Evolutionary conservation across 139 green algal genomes (phyloP).

Genomic region (Volvox africanus): DNA sequence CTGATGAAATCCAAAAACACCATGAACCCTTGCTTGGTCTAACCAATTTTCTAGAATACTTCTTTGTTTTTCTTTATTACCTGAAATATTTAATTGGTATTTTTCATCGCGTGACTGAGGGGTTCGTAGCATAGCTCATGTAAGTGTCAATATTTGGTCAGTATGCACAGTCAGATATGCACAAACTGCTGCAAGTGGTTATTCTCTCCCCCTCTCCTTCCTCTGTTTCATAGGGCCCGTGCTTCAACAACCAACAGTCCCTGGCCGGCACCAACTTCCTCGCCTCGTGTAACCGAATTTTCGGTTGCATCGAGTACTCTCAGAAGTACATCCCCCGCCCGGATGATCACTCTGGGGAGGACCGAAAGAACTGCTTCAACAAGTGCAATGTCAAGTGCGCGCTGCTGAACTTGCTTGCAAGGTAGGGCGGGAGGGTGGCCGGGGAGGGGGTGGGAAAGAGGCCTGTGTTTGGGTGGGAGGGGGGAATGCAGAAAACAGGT

Average conservation of each 20-base stretch:
- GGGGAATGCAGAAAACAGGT: background rate
- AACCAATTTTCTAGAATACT: too few relatives aligned
- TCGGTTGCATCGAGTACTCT: constrained; percentile 49
- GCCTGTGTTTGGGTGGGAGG: background rate
- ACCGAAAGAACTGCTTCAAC: background rate
- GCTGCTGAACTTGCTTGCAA: constrained; percentile 23
- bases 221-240: constrained; percentile 26
- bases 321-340: background rate
- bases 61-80: too few relatives aligned
- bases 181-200: too few relatives aligned
- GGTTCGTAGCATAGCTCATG: too few relatives aligned
- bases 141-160: too few relatives aligned
- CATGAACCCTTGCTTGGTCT: too few relatives aligned
- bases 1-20: too few relatives aligned
- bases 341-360: background rate
- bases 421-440: background rate
- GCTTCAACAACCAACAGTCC: constrained; percentile 45
- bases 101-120: too few relatives aligned
- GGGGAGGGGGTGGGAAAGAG: too few relatives aligned
- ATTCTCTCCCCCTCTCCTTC: too few relatives aligned
- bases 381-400: constrained; percentile 53
- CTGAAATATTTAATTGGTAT: too few relatives aligned
- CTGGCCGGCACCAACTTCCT: constrained; percentile 47
- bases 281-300: constrained; percentile 52
- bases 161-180: too few relatives aligned